Conservation (phyloP, 352 stramenopile species). For the Phytophthora ramorum region DNA sequence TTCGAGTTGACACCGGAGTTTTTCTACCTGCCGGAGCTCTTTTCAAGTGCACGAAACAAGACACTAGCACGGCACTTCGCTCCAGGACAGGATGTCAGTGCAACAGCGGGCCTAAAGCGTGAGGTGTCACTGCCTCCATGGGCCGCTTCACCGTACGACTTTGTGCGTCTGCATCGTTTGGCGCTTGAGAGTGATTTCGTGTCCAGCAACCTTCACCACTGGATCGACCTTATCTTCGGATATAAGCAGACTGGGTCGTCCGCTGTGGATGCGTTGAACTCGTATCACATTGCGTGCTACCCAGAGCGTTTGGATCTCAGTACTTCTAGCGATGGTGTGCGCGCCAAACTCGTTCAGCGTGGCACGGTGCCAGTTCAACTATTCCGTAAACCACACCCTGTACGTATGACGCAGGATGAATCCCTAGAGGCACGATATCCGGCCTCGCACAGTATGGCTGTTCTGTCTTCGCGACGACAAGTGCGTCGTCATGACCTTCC, state of each 20-base stretch:
- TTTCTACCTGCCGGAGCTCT: slow-evolving; percentile 80
- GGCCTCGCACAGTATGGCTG: slow-evolving; percentile 73
- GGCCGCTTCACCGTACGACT: slow-evolving; percentile 95
- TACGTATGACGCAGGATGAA: slow-evolving; percentile 80
- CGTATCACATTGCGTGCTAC: slow-evolving; percentile 92
- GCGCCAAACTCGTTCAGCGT: slow-evolving; percentile 73
- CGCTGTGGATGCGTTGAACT: slow-evolving; percentile 91
- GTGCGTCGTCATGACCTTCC: slow-evolving; percentile 81
- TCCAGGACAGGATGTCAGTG: slow-evolving; percentile 49
- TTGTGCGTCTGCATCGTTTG: slow-evolving; percentile 95
- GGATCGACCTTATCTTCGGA: slow-evolving; percentile 99
- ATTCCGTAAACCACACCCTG: slow-evolving; percentile 77
- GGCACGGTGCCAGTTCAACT: slow-evolving; percentile 79
- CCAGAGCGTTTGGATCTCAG: slow-evolving; percentile 78
- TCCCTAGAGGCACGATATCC: slow-evolving; percentile 75
- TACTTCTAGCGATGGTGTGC: slow-evolving; percentile 61
- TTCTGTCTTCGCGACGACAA: slow-evolving; percentile 80
- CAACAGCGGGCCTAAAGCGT: slow-evolving; percentile 58
- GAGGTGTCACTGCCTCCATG: slow-evolving; percentile 96
- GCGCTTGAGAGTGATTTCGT: slow-evolving; percentile 99
- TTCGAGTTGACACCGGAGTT: slow-evolving; percentile 86
- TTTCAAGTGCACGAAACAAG: slow-evolving; percentile 75
- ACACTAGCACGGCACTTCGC: slow-evolving; percentile 48
- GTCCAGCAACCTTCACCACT: slow-evolving; percentile 97
- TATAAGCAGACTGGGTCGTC: slow-evolving; percentile 94